These are phyloP conservation scores for Camelina laxa DNA, from an alignment of 345 rosid species.

Conservation along the genomic window DNA sequence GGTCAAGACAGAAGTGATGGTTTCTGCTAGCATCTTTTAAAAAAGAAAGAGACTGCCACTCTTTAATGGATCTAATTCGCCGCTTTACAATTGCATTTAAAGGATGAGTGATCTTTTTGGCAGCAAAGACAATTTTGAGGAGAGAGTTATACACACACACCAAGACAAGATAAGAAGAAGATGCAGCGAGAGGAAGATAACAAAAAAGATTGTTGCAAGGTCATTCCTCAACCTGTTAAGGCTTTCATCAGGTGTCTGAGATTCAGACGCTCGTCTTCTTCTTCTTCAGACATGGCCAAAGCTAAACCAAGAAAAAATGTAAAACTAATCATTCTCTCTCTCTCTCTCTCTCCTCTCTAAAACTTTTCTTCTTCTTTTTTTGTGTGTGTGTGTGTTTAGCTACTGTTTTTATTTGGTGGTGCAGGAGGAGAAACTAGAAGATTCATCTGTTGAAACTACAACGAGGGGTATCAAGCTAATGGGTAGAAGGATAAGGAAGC, in stretches of 20 bases:
- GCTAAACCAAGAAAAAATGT: slow-evolving; percentile 24
- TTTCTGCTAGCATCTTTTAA: slow-evolving; percentile 25
- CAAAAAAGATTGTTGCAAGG: slow-evolving; percentile 22
- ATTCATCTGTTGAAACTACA: slow-evolving; percentile 22
- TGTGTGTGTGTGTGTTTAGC: background rate
- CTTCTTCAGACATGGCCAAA: slow-evolving; percentile 33
- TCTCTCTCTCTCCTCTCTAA: background rate
- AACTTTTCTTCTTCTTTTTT: background rate
- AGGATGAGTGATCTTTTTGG: slow-evolving; percentile 14
- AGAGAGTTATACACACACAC: slow-evolving; percentile 3
- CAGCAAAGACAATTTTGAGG: background rate
- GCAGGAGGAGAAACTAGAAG: slow-evolving; percentile 31
- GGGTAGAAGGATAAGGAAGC: slow-evolving; percentile 30
- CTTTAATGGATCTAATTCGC: background rate
- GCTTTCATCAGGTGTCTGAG: slow-evolving; percentile 27
- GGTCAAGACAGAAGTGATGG: no score
- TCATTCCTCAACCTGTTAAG: slow-evolving; percentile 23
- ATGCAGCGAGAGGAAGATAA: slow-evolving; percentile 30
- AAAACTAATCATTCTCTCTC: slow-evolving; percentile 4
- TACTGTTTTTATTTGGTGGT: slow-evolving; percentile 12
- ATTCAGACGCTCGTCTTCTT: slow-evolving; percentile 34
- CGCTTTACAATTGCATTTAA: background rate
- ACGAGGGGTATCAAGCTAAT: slow-evolving; percentile 23
- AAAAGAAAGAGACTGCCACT: slow-evolving; percentile 29
- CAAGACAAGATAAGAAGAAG: background rate